A percentile compares a stretch with the other conserved stretches of the same genome.
Conservation (phyloP, 306 rosid species). For the Inga oerstediana region DNA sequence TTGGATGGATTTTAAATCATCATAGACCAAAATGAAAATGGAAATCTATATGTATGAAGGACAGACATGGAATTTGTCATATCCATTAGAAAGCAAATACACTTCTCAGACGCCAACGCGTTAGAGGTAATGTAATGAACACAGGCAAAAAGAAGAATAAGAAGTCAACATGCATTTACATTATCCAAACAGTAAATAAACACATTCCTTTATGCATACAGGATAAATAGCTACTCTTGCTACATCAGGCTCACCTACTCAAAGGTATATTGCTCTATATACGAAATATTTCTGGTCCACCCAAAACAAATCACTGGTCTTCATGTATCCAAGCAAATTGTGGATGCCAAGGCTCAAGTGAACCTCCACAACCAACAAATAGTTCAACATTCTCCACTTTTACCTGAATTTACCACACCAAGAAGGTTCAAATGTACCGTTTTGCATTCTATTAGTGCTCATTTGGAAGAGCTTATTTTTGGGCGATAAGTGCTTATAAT, state of each 20-base stretch:
- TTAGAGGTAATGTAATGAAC: not conserved
- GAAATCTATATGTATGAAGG: not conserved
- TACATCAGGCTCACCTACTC: not conserved
- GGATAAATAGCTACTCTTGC: not conserved
- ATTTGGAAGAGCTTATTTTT: too few species aligned
- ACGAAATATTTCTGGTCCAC: not conserved
- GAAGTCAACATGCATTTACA: not conserved
- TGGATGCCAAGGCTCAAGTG: not conserved
- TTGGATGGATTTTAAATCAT: not conserved
- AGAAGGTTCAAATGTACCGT: not conserved
- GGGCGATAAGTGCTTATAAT: too few species aligned
- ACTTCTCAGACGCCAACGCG: not conserved
- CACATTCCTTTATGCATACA: not conserved
- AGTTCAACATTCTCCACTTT: not conserved
- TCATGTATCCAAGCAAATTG: not conserved
- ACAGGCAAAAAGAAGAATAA: slow-evolving; percentile 2
- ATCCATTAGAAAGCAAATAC: not conserved
- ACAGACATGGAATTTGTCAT: not conserved
- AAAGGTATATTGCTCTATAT: not conserved
- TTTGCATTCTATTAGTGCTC: not conserved
- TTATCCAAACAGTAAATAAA: slow-evolving; percentile 10
- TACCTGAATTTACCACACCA: not conserved
- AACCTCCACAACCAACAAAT: not conserved
- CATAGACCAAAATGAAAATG: not conserved
- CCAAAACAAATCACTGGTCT: not conserved